Percentiles rank a stretch among this genome's conserved stretches.
Evolutionary conservation across 75 land plant genomes (phyloP).

Genomic region (Cunninghamia lanceolata): DNA sequence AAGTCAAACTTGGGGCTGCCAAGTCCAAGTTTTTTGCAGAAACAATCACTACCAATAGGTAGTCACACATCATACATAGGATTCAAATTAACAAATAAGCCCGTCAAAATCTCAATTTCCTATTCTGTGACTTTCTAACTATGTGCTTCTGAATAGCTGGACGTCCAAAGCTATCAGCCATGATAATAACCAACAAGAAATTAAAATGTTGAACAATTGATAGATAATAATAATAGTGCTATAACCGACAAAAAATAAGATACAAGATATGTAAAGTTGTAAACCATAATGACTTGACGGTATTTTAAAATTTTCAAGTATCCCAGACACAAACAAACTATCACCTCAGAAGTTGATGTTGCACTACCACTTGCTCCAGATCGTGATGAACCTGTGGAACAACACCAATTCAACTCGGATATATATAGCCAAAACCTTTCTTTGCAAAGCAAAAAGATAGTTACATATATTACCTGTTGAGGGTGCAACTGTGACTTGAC

Average conservation of each 20-base stretch:
- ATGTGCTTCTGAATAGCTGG: neutral
- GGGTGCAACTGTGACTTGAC: slow-evolving; percentile 15
- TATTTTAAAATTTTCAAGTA: neutral
- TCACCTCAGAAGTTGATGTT: slow-evolving; percentile 11
- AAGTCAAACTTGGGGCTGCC: no score
- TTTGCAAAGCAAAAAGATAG: neutral
- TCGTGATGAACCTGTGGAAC: slow-evolving; percentile 5
- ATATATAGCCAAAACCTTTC: neutral
- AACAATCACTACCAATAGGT: neutral
- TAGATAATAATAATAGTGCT: no score
- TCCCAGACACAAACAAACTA: neutral
- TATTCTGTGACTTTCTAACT: neutral
- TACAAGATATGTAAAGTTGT: neutral
- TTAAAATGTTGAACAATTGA: neutral
- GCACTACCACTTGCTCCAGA: slow-evolving; percentile 1
- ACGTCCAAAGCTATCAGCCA: neutral
- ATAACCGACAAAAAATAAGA: neutral
- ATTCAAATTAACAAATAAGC: neutral
- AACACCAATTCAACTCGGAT: slow-evolving; percentile 1
- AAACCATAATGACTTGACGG: neutral
- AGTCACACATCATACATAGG: neutral
- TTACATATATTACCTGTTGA: slow-evolving; percentile 24
- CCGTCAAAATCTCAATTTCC: neutral
- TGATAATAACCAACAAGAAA: neutral
- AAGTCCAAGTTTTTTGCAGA: no score